Percentiles rank a stretch among this genome's conserved stretches.
Evolutionary conservation across 139 green algal species (phyloP).

Genomic region (Coelastrella sp.): DNA sequence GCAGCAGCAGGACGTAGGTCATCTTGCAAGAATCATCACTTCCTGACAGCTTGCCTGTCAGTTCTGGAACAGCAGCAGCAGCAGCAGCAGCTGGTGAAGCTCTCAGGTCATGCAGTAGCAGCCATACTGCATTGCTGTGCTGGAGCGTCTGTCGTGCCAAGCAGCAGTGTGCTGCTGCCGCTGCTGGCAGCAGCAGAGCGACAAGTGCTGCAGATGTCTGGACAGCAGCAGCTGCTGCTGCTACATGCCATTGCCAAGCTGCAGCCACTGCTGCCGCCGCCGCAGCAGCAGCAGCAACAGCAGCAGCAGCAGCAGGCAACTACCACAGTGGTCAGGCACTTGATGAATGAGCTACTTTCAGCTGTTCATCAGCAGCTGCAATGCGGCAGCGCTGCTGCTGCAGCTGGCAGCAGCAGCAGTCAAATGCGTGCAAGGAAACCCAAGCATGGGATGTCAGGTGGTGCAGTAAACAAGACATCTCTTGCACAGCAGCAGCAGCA

Average conservation of each 20-base stretch:
- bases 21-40: too few species aligned
- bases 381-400: background rate
- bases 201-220: background rate
- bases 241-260: background rate
- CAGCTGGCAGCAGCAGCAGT: too few species aligned
- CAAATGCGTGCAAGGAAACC: too few species aligned
- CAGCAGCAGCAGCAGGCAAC: background rate
- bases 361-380: background rate
- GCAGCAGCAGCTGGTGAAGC: background rate
- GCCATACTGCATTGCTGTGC: background rate
- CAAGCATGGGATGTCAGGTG: too few species aligned
- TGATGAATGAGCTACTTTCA: background rate
- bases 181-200: constrained; percentile 14
- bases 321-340: background rate
- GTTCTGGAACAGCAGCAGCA: constrained; percentile 14
- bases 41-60: background rate
- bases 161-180: constrained; percentile 18
- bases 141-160: background rate
- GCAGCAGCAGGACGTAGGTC: too few species aligned
- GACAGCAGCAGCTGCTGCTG: background rate
- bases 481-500: constrained; percentile 16
- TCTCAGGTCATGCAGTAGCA: background rate
- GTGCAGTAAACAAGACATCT: too few species aligned
- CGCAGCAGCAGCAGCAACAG: constrained; percentile 15
- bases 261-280: constrained; percentile 18